Percentiles rank a stretch among this genome's conserved stretches.
Evolutionary conservation across 331 rosid species (phyloP).

Genomic region (Rosa hybrid): DNA sequence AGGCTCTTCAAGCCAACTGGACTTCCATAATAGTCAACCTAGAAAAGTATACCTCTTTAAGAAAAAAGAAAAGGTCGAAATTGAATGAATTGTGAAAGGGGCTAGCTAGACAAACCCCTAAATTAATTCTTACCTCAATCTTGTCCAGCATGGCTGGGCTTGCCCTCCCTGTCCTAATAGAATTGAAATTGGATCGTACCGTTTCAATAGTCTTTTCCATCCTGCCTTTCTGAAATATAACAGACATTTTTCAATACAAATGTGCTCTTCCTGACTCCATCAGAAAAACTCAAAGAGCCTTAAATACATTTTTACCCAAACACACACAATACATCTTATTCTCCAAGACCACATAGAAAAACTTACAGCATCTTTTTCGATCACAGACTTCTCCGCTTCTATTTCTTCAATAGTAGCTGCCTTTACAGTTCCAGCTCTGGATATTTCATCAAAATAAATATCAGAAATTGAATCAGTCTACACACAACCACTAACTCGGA

Average conservation of each 20-base stretch:
- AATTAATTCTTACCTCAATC: conserved; percentile 60
- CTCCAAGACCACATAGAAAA: neutral
- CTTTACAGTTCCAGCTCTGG: conserved; percentile 56
- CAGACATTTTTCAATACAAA: neutral
- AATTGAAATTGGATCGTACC: conserved; percentile 70
- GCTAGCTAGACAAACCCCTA: conserved; percentile 3
- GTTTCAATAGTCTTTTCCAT: conserved; percentile 87
- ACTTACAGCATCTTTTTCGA: conserved; percentile 82
- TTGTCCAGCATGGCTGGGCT: conserved; percentile 90
- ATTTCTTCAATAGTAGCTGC: conserved; percentile 94
- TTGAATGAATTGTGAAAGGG: neutral
- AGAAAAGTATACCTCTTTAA: conserved; percentile 36
- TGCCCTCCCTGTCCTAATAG: conserved; percentile 90
- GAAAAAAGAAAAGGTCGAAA: neutral
- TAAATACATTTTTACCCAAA: neutral
- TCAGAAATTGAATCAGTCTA: neutral
- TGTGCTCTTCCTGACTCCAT: neutral
- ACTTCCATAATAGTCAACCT: conserved; percentile 96
- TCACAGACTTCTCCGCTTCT: conserved; percentile 79
- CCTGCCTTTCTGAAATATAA: conserved; percentile 57
- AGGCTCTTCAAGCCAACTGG: conserved; percentile 94
- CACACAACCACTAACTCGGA: conserved; percentile 6
- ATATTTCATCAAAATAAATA: neutral
- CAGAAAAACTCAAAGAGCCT: neutral
- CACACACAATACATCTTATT: neutral